phyloP scores from a whole-genome alignment of 1,284 basidiomycete genomes.

The Exsudoporus floridanus region DNA sequence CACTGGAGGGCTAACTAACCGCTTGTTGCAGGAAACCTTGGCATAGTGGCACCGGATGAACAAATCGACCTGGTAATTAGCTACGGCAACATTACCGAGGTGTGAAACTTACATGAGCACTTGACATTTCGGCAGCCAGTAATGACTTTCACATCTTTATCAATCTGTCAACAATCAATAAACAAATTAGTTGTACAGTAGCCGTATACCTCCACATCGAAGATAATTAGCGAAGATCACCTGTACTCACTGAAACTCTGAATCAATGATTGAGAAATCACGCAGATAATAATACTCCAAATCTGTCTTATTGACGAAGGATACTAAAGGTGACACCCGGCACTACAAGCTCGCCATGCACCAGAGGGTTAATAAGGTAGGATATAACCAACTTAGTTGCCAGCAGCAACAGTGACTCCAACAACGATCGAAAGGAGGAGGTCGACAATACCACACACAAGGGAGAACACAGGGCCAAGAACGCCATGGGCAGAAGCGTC shows the following conservation, averaged over 20 bases:
- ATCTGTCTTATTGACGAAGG: not conserved
- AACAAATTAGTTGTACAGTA: too few species aligned
- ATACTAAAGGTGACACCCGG: conserved; percentile 6
- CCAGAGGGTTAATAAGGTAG: conserved; percentile 2
- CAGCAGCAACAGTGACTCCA: not conserved
- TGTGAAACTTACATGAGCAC: too few species aligned
- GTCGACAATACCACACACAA: not conserved
- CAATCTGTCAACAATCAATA: too few species aligned
- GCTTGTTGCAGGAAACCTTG: not conserved
- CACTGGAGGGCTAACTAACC: too few species aligned
- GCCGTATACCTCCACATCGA: too few species aligned
- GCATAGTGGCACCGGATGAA: too few species aligned
- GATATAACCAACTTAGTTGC: not conserved
- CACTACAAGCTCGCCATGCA: conserved; percentile 13
- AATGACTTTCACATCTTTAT: too few species aligned
- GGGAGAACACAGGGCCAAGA: conserved; percentile 7
- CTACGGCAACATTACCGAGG: too few species aligned
- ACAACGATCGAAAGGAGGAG: conserved; percentile 1
- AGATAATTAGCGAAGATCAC: too few species aligned
- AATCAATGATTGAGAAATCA: not conserved
- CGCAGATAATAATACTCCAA: not conserved
- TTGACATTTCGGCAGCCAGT: too few species aligned
- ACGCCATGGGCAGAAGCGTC: not conserved
- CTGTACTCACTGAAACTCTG: too few species aligned
- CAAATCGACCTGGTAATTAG: not conserved